Percentiles rank a stretch among this genome's conserved stretches.
These are phyloP conservation scores for Xylariaceae sp. DNA, from an alignment of 2,329 filamentous ascomycete species.

Conservation along the genomic window DNA sequence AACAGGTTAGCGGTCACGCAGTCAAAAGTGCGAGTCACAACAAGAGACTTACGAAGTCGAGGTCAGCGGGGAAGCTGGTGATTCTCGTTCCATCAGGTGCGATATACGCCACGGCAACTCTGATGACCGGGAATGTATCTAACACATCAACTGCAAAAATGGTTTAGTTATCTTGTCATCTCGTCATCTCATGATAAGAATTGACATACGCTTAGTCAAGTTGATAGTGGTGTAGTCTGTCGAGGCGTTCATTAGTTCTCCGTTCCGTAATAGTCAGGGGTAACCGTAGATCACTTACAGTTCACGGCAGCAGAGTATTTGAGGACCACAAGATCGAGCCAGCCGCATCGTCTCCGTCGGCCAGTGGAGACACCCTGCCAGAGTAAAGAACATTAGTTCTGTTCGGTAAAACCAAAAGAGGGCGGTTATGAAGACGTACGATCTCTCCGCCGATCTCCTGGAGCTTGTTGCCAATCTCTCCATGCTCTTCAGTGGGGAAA, in stretches of 20 bases:
- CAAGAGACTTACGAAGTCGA: conserved; percentile 22
- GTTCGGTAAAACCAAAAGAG: background rate
- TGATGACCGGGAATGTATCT: conserved; percentile 57
- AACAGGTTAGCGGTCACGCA: conserved; percentile 25
- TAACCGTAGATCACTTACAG: conserved; percentile 3
- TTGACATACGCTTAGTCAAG: conserved; percentile 31
- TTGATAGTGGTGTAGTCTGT: conserved; percentile 22
- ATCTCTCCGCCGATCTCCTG: conserved; percentile 34
- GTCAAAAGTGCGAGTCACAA: background rate
- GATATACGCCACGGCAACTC: conserved; percentile 53
- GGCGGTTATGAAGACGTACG: background rate
- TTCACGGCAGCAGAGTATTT: conserved; percentile 21
- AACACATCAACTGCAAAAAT: conserved; percentile 46
- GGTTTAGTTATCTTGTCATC: background rate
- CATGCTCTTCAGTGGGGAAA: conserved; percentile 50
- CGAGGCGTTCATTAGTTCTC: conserved; percentile 1
- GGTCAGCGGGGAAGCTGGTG: conserved; percentile 49
- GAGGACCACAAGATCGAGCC: conserved; percentile 22
- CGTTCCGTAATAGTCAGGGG: background rate
- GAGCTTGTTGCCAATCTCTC: conserved; percentile 33
- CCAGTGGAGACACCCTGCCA: conserved; percentile 40
- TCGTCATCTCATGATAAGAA: background rate
- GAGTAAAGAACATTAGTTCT: background rate
- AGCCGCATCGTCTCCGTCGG: conserved; percentile 29
- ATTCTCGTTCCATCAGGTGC: conserved; percentile 29